These are phyloP conservation scores for Talaromyces sp. DNA, from an alignment of 2,329 filamentous ascomycete genomes.

Conservation along the genomic window DNA sequence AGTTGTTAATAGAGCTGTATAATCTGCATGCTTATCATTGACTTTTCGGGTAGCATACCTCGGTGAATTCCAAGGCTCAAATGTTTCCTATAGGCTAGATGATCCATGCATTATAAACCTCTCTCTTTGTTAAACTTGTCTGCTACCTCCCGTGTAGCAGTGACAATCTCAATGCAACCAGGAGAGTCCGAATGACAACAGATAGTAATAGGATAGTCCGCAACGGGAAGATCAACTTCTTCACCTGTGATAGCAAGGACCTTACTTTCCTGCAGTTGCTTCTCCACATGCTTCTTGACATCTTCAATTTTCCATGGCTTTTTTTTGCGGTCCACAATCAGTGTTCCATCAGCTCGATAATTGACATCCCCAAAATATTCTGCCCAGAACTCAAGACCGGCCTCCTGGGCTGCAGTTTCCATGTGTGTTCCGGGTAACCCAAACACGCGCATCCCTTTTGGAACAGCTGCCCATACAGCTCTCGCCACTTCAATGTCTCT, in stretches of 20 bases:
- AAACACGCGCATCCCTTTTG: slow-evolving; percentile 51
- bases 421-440: slow-evolving; percentile 55
- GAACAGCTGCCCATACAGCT: slow-evolving; percentile 54
- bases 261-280: not conserved
- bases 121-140: not conserved
- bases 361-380: slow-evolving; percentile 58
- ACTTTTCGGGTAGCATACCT: not conserved
- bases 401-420: slow-evolving; percentile 52
- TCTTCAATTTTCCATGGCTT: slow-evolving; percentile 1
- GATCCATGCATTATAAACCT: not conserved
- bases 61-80: not conserved
- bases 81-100: not conserved
- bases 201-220: not conserved
- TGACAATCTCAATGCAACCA: not conserved
- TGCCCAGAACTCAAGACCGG: slow-evolving; percentile 52
- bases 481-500: slow-evolving; percentile 50
- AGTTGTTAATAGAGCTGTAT: too few relatives aligned
- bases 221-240: not conserved
- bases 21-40: not conserved
- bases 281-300: not conserved
- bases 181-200: not conserved
- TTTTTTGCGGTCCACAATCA: slow-evolving; percentile 58
- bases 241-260: not conserved
- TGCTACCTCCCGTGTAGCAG: not conserved
- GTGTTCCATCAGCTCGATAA: slow-evolving; percentile 48